A percentile compares a stretch with the other conserved stretches of the same genome.
Evolutionary conservation across 1,284 basidiomycete genomes (phyloP).

Genomic region (Moesziomyces sp.): DNA sequence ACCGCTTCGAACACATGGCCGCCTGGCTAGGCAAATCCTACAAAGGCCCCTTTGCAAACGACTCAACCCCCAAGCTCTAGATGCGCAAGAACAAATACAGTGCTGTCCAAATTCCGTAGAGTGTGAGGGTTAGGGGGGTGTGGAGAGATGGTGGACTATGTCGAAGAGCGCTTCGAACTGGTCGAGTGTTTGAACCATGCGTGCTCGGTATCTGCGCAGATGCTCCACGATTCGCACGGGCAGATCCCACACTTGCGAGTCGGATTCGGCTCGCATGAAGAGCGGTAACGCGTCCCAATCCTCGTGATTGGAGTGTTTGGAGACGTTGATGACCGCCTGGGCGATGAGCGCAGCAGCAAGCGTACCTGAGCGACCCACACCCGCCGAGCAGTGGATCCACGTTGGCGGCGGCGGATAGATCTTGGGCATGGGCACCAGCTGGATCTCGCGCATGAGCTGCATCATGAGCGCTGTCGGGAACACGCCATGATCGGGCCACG

Average conservation of each 20-base stretch:
- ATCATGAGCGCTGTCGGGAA: constrained; percentile 69
- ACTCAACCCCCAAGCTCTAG: constrained; percentile 37
- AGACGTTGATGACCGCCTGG: constrained; percentile 14
- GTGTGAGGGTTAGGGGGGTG: neutral
- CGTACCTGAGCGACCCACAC: constrained; percentile 70
- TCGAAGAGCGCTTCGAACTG: constrained; percentile 49
- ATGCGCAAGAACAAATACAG: neutral
- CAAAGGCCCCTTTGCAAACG: constrained; percentile 54
- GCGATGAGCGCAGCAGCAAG: constrained; percentile 70
- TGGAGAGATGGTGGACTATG: constrained; percentile 13
- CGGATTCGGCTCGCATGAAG: neutral
- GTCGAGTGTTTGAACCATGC: constrained; percentile 57
- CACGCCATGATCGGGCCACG: constrained; percentile 86
- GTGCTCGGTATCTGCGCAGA: constrained; percentile 46
- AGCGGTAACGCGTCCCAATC: neutral
- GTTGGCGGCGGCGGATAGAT: constrained; percentile 73
- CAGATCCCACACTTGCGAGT: constrained; percentile 21
- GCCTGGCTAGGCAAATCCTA: constrained; percentile 47
- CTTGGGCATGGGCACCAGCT: constrained; percentile 60
- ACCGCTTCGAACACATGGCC: constrained; percentile 57
- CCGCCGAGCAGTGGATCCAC: constrained; percentile 78
- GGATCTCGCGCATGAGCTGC: constrained; percentile 35
- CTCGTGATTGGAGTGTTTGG: neutral
- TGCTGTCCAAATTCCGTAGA: neutral
- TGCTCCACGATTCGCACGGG: constrained; percentile 50